Percentiles rank a stretch among this genome's conserved stretches.
Conservation (phyloP, 2,329 filamentous ascomycete species). For the Zymoseptoria passerinii region DNA sequence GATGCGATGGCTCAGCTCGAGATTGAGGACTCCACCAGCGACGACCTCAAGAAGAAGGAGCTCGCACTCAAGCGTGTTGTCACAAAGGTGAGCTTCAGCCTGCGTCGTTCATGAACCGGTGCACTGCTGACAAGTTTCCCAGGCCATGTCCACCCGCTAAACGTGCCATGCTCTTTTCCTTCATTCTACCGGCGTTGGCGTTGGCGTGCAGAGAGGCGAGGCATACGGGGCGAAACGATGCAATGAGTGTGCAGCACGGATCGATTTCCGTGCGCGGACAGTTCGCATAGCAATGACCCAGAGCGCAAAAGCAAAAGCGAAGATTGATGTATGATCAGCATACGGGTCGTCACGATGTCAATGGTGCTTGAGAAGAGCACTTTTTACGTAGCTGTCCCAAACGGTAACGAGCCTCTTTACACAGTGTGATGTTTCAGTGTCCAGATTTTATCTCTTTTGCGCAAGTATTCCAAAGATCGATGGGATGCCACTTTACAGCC, state of each 20-base stretch:
- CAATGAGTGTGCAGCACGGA: conserved; percentile 9
- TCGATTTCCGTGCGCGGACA: conserved; percentile 15
- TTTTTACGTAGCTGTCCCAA: neutral
- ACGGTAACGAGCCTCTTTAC: neutral
- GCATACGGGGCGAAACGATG: conserved; percentile 10
- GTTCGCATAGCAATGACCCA: conserved; percentile 17
- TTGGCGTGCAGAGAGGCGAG: conserved; percentile 17
- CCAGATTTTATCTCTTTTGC: too few species aligned
- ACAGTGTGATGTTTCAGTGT: neutral
- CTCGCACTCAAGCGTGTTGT: conserved; percentile 93
- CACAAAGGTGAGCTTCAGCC: conserved; percentile 62
- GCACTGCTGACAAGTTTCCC: neutral
- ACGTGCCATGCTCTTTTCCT: conserved; percentile 11
- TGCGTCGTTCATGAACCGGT: neutral
- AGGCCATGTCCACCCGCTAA: conserved; percentile 33
- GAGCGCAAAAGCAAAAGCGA: conserved; percentile 13
- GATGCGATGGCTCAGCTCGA: conserved; percentile 97
- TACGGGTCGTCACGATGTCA: neutral
- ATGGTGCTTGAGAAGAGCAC: neutral
- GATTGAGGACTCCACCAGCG: conserved; percentile 80
- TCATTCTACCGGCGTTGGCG: conserved; percentile 18
- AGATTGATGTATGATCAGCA: conserved; percentile 20
- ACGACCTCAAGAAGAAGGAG: conserved; percentile 99
- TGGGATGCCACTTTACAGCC: too few species aligned
- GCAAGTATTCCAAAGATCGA: too few species aligned